Base-by-base conservation (phyloP, 352 stramenopile genomes). In the Globisporangium sylvaticum region DNA sequence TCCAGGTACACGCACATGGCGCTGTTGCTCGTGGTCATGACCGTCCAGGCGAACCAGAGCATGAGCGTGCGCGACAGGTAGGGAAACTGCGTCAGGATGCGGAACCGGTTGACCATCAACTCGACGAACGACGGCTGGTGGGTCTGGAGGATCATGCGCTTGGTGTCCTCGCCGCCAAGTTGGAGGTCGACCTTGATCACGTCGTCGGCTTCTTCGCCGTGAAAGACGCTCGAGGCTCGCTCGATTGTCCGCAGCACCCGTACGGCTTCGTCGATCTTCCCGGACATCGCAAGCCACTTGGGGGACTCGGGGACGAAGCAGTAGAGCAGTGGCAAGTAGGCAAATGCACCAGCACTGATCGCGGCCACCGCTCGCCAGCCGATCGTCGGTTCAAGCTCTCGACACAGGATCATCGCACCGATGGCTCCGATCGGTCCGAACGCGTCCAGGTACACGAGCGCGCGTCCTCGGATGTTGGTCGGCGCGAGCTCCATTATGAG, bases 21-120 rank as follows among this genome's bases (percentile, higher is more conserved):
- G 53, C 71, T 67, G 54, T 74, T 67, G 7, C 20, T 76, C 56
- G 76, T 63, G 20, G 75, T 46, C 12, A 64, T 61, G 8, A 50
- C 60, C 42, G 78, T 80, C 72, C 69, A 81, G 27, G 76, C 67
- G 48, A 87, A 60, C 77, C 79, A 88, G 58, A 86, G 76, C 50
- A 79, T 37, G 22, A 69, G 32, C 32, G 81, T 84, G 15, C 77
- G 77, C 8, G 34, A 1, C 22, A 72, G 68, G 50, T 86, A 77
- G 27, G 73, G 65, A 15, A 59, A 53, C 3, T 69, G 77, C 56
- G 76, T 74, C 6, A 87, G 73, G 52, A 76, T 69, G 20, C 73
- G 68, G 3, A 64, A 67, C 4, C 78, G 77, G 44, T 67, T 37
- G 15, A 37, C 14, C 20, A 50, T 12, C 20, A 65, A 39, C 64